These are phyloP conservation scores for Alternaria postmessia DNA, from an alignment of 2,329 filamentous ascomycete genomes.

Conservation along the genomic window DNA sequence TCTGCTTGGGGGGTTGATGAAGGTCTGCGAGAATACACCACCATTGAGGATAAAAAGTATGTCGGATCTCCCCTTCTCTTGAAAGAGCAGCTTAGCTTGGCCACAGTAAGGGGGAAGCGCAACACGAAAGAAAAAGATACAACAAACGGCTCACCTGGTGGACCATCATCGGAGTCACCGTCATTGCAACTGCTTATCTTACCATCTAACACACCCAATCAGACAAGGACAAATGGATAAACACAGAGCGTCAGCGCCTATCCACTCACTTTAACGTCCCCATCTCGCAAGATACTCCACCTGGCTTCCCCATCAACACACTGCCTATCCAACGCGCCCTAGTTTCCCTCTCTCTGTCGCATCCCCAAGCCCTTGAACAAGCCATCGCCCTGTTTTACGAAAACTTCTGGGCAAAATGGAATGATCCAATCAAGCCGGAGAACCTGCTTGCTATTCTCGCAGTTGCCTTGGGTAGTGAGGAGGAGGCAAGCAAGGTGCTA, in stretches of 20 bases:
- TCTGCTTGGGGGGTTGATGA: slow-evolving; percentile 67
- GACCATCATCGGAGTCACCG: neutral
- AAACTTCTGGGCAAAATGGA: slow-evolving; percentile 61
- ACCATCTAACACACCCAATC: slow-evolving; percentile 36
- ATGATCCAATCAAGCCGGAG: slow-evolving; percentile 56
- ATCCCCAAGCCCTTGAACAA: slow-evolving; percentile 52
- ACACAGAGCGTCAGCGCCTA: slow-evolving; percentile 63
- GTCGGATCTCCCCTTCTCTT: slow-evolving; percentile 9
- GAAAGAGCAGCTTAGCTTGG: neutral
- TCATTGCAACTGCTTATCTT: neutral
- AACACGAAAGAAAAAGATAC: neutral
- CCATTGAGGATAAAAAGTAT: slow-evolving; percentile 66
- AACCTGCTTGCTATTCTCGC: slow-evolving; percentile 56
- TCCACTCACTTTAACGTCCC: slow-evolving; percentile 63
- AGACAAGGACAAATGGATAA: slow-evolving; percentile 68
- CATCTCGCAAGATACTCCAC: slow-evolving; percentile 55
- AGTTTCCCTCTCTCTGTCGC: slow-evolving; percentile 55
- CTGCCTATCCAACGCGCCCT: slow-evolving; percentile 62
- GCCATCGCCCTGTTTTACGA: slow-evolving; percentile 59
- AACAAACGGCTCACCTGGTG: neutral
- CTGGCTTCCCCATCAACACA: slow-evolving; percentile 63
- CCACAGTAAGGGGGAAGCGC: neutral
- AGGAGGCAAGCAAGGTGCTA: slow-evolving; percentile 53
- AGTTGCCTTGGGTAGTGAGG: slow-evolving; percentile 56
- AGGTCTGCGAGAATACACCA: slow-evolving; percentile 61